Base-by-base conservation (phyloP, 148 eudicot species). In the Drosera capensis region DNA sequence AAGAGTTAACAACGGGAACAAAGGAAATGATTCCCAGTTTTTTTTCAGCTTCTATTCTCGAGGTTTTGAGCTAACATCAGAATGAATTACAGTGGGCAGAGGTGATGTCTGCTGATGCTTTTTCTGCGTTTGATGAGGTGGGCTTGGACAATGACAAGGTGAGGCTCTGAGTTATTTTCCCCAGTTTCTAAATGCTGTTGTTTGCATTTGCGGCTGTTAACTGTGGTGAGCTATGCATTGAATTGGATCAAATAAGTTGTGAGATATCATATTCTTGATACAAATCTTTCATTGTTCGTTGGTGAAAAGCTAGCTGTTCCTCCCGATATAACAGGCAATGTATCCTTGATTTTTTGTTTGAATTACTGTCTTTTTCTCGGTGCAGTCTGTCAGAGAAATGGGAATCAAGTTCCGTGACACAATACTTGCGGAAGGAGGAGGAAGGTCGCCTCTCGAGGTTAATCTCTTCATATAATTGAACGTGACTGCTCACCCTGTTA, bases 71-170 rank as follows among this genome's bases (percentile, higher is more conserved):
- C 31, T 28, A 4, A 28, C 6, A 28, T 28, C 4, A 3, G 6
- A 28, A 28, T 37, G 40, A 37, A 7, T 28, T 44, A 45, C 58
- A 64, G 68, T 64, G 68, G 68, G 68, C 63, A 42, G 68, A 64
- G 44, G 63, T 64, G 28, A 57, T 64, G 54, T 47, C 58, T 18
- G 45, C 38, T 40, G 68, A 64, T 48, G 58, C 63, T 16, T 64
- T 64, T 31, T 57, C 68, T 20, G 68, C 68, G 30, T 64, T 64
- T 57, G 68, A 64, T 45, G 63, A 64, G 26, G 63, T 43, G 26
- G 63, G 63, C 9, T 43, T 57, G 49, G 54, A 55, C 47, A 51
- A 64, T 46, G 57, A 46, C 21, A 38, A 49, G 63, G 68, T 64
- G 57, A 5, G 45, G 34, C 34, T 38, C 0, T 42, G 15, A 11